Conservation (phyloP, 257 asterid genomes). For the Fraxinus cuspidata region DNA sequence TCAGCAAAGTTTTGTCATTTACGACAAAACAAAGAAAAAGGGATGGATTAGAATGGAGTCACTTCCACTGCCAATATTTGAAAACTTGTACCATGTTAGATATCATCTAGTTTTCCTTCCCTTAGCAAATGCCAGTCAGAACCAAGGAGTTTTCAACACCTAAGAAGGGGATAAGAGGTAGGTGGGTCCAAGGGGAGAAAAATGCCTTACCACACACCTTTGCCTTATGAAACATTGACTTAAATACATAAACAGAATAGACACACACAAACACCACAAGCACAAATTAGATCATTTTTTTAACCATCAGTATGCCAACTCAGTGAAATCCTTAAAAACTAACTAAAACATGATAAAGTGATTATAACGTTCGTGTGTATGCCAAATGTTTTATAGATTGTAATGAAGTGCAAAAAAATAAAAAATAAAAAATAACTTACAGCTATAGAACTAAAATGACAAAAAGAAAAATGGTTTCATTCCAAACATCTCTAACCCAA, state of each 20-base stretch:
- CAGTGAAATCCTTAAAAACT: neutral
- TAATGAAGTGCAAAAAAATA: too few relatives aligned
- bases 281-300: neutral
- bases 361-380: neutral
- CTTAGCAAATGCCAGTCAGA: neutral
- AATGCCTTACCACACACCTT: neutral
- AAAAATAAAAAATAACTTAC: neutral
- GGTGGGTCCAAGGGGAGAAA: neutral
- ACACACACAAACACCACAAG: neutral
- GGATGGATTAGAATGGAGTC: neutral
- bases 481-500: neutral
- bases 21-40: neutral
- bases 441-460: neutral
- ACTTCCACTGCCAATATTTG: neutral
- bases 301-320: neutral
- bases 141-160: neutral
- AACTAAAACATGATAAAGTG: neutral
- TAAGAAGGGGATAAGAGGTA: neutral
- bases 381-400: neutral
- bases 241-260: neutral
- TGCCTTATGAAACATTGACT: neutral
- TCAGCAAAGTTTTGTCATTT: neutral
- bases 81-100: neutral
- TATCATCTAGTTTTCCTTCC: too few relatives aligned
- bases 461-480: neutral